Conservation (phyloP, 768 basidiomycete species). For the Psilocybe subaeruginosa region DNA sequence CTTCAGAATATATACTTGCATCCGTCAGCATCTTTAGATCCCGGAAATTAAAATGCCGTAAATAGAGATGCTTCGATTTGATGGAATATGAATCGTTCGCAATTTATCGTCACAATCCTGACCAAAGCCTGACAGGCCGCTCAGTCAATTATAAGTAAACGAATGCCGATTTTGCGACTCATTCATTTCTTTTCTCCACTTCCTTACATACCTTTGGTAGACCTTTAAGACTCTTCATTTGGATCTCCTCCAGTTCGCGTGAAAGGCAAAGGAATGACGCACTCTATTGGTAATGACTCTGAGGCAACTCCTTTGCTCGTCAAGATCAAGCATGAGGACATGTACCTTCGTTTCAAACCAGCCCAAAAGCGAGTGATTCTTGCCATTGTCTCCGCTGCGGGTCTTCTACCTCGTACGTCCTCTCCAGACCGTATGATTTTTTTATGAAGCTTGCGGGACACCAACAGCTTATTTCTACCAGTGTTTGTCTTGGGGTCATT, state of each 20-base stretch:
- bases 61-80: no score
- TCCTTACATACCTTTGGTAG: no score
- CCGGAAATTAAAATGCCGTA: no score
- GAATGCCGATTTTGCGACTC: no score
- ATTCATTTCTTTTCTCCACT: no score
- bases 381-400: conserved; percentile 19
- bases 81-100: no score
- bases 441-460: background rate
- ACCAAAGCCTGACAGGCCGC: no score
- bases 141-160: no score
- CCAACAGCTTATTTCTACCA: background rate
- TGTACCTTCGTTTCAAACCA: conserved; percentile 23
- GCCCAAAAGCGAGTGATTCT: conserved; percentile 18
- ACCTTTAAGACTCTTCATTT: no score
- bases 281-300: background rate
- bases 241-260: background rate
- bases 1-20: no score
- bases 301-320: conserved; percentile 15
- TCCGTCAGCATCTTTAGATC: no score
- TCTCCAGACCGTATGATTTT: background rate
- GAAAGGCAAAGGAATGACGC: background rate
- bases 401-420: conserved; percentile 16
- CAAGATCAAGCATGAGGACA: conserved; percentile 15
- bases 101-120: no score
- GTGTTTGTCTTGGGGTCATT: conserved; percentile 27